These are phyloP conservation scores for Leucogyrophana mollusca DNA, from an alignment of 768 basidiomycete species.

Conservation along the genomic window DNA sequence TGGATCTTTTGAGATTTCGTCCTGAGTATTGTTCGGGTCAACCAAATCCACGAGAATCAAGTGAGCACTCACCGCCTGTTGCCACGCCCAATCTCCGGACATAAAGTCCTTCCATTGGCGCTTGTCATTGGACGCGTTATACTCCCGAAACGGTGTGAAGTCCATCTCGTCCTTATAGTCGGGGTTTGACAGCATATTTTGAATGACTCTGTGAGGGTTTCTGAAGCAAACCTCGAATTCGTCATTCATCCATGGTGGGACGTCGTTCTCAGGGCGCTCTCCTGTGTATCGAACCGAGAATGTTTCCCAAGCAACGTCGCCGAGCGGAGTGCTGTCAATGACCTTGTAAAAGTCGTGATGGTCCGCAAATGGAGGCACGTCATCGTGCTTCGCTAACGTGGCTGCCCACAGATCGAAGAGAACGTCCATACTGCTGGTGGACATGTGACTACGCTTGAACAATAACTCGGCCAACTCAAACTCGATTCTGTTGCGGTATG, in stretches of 20 bases:
- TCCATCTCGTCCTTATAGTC: constrained; percentile 18
- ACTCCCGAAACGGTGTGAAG: constrained; percentile 8
- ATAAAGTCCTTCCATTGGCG: too few relatives aligned
- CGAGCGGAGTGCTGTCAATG: constrained; percentile 35
- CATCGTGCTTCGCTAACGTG: constrained; percentile 1
- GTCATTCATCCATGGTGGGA: constrained; percentile 21
- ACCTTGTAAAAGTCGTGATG: constrained; percentile 19
- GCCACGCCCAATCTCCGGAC: constrained; percentile 17
- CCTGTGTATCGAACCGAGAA: constrained; percentile 28
- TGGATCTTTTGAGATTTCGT: constrained; percentile 16
- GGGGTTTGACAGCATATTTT: constrained; percentile 18
- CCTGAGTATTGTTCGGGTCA: constrained; percentile 13
- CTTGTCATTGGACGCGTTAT: constrained; percentile 1
- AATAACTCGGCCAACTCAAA: background rate
- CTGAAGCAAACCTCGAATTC: constrained; percentile 25
- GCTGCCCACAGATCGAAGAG: constrained; percentile 22
- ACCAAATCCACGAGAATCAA: background rate
- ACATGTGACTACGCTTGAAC: constrained; percentile 15
- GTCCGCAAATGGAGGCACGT: constrained; percentile 16
- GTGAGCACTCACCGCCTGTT: constrained; percentile 13
- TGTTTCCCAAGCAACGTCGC: constrained; percentile 36
- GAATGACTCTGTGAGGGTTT: constrained; percentile 10
- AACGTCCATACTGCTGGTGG: constrained; percentile 16
- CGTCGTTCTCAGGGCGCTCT: constrained; percentile 3
- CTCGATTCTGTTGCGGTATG: constrained; percentile 9